Evolutionary conservation across 139 green algal species (phyloP).

Genomic region (Coccomyxa sp.): DNA sequence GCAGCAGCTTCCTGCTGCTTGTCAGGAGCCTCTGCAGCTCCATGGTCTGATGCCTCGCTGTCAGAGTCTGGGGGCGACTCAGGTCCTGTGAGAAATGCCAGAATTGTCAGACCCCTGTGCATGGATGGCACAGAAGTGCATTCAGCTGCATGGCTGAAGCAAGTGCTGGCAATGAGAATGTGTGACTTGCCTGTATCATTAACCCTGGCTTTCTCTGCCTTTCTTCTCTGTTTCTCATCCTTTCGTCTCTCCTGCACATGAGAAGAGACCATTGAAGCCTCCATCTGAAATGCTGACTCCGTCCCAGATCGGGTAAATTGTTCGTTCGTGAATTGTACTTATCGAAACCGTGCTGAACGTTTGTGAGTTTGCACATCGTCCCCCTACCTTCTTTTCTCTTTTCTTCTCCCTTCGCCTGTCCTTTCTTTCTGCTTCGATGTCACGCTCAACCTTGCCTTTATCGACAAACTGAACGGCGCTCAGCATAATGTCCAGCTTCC

Average conservation of each 20-base stretch:
- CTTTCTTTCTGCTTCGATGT: slow-evolving; percentile 12
- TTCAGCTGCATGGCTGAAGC: background rate
- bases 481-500: background rate
- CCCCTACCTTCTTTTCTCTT: background rate
- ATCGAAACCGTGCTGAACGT: background rate
- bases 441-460: background rate
- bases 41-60: background rate
- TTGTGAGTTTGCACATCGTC: background rate
- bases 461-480: background rate
- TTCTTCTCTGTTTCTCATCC: background rate
- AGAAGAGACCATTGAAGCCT: background rate
- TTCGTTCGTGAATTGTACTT: background rate
- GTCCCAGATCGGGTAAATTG: background rate
- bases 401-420: slow-evolving; percentile 16
- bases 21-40: background rate
- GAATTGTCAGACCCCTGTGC: slow-evolving; percentile 5
- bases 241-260: background rate
- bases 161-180: background rate
- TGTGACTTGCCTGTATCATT: background rate
- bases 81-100: background rate
- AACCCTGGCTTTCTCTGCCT: background rate
- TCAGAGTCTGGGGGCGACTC: slow-evolving; percentile 6
- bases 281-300: background rate
- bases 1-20: slow-evolving; percentile 11
- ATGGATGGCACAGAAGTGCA: background rate